Conservation (phyloP, 495 filamentous ascomycete genomes). For the Pyronema omphalodes region DNA sequence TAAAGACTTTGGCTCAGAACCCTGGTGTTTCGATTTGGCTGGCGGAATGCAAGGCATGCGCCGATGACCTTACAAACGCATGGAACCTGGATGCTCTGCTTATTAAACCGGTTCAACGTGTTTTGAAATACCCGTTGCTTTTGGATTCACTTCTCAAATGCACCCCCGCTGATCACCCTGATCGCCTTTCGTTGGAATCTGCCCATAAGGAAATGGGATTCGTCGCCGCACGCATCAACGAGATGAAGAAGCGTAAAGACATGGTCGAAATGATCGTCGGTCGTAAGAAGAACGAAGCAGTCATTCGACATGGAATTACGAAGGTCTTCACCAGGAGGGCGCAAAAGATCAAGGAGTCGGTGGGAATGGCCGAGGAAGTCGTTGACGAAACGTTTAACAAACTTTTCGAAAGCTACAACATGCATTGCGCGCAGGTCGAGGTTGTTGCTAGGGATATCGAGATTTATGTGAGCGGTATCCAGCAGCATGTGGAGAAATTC, state of each 20-base stretch:
- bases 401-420: constrained; percentile 41
- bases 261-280: constrained; percentile 72
- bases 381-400: constrained; percentile 66
- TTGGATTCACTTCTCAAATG: constrained; percentile 56
- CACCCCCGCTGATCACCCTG: constrained; percentile 67
- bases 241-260: constrained; percentile 76
- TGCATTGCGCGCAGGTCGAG: constrained; percentile 70
- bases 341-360: constrained; percentile 54
- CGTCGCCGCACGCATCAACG: constrained; percentile 71
- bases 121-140: constrained; percentile 80
- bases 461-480: constrained; percentile 56
- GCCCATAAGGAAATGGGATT: constrained; percentile 47
- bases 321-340: constrained; percentile 75
- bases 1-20: constrained; percentile 52
- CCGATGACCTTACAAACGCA: constrained; percentile 70
- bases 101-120: constrained; percentile 85
- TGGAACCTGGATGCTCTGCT: constrained; percentile 89
- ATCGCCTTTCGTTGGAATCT: constrained; percentile 44
- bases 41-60: constrained; percentile 67
- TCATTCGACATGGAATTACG: constrained; percentile 61
- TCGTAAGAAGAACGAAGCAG: constrained; percentile 75
- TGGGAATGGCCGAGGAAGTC: constrained; percentile 43
- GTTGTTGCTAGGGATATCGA: constrained; percentile 81
- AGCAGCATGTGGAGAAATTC: constrained; percentile 53
- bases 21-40: constrained; percentile 73